Evolutionary conservation across 495 filamentous ascomycete species (phyloP).

Genomic region (Schizothecium vesticola): DNA sequence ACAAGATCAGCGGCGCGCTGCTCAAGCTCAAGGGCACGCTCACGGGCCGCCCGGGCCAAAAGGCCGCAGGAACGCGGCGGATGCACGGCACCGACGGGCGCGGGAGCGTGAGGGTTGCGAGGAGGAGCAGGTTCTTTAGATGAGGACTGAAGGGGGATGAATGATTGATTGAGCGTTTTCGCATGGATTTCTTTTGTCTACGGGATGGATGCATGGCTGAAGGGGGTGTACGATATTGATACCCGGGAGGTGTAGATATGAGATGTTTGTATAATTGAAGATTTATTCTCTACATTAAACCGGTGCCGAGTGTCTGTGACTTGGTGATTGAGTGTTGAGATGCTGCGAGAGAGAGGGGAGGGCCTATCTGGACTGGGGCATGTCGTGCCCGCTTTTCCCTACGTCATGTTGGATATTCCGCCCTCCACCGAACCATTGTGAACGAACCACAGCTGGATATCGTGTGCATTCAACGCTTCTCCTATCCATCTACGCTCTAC

Average conservation of each 20-base stretch:
- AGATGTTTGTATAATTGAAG: neutral
- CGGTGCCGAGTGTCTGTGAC: too few relatives aligned
- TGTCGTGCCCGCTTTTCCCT: too few relatives aligned
- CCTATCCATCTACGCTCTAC: too few relatives aligned
- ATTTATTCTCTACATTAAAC: neutral
- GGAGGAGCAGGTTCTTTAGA: constrained; percentile 14
- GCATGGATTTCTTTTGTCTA: neutral
- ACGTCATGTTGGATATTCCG: too few relatives aligned
- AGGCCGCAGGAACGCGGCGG: constrained; percentile 65
- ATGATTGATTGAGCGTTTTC: neutral
- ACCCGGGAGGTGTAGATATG: neutral
- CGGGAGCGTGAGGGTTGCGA: constrained; percentile 21
- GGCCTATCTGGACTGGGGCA: neutral
- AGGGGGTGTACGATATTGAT: neutral
- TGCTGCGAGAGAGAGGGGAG: too few relatives aligned
- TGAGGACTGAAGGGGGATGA: neutral
- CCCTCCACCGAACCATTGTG: too few relatives aligned
- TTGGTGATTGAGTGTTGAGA: neutral
- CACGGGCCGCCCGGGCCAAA: constrained; percentile 56
- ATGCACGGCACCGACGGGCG: constrained; percentile 71
- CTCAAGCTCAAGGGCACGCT: constrained; percentile 60
- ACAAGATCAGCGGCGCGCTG: constrained; percentile 66
- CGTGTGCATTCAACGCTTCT: too few relatives aligned
- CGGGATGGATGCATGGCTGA: neutral
- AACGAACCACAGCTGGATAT: too few relatives aligned